Conservation (phyloP, 2,329 filamentous ascomycete species). For the Peltaster fructicola region DNA sequence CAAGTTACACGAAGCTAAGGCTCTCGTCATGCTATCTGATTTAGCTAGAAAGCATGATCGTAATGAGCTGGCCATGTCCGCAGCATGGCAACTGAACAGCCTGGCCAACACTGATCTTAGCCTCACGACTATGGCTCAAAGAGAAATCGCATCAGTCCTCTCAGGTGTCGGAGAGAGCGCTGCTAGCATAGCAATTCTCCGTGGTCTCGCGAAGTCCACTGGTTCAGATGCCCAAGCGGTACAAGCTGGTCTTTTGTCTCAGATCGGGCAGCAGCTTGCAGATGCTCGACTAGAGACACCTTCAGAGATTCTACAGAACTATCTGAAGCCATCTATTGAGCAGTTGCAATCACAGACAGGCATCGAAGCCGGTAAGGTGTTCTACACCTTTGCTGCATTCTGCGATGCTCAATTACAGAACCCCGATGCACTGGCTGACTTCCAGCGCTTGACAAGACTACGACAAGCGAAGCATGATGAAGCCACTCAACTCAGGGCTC, state of each 20-base stretch:
- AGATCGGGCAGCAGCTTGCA: constrained; percentile 74
- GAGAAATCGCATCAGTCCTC: constrained; percentile 75
- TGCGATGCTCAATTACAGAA: constrained; percentile 90
- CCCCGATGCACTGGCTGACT: constrained; percentile 66
- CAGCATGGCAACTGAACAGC: constrained; percentile 66
- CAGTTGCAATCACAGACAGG: constrained; percentile 54
- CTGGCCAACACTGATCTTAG: constrained; percentile 58
- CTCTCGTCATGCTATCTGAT: constrained; percentile 56
- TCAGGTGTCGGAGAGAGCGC: constrained; percentile 90
- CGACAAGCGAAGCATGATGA: constrained; percentile 68
- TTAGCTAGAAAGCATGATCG: constrained; percentile 66
- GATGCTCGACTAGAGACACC: constrained; percentile 82
- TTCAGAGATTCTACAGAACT: constrained; percentile 72
- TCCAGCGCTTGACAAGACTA: constrained; percentile 61
- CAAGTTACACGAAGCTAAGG: constrained; percentile 55
- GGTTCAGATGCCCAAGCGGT: no score
- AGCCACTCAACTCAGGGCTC: constrained; percentile 51
- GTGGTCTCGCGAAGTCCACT: no score
- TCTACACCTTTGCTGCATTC: constrained; percentile 86
- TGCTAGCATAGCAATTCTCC: constrained; percentile 74
- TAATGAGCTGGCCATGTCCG: constrained; percentile 70
- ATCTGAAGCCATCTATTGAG: constrained; percentile 67
- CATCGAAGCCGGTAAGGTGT: constrained; percentile 67
- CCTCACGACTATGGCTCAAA: constrained; percentile 57
- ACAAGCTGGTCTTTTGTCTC: constrained; percentile 67